Evolutionary conservation across 2,329 filamentous ascomycete species (phyloP).

Genomic region (Spiromastix sp.): DNA sequence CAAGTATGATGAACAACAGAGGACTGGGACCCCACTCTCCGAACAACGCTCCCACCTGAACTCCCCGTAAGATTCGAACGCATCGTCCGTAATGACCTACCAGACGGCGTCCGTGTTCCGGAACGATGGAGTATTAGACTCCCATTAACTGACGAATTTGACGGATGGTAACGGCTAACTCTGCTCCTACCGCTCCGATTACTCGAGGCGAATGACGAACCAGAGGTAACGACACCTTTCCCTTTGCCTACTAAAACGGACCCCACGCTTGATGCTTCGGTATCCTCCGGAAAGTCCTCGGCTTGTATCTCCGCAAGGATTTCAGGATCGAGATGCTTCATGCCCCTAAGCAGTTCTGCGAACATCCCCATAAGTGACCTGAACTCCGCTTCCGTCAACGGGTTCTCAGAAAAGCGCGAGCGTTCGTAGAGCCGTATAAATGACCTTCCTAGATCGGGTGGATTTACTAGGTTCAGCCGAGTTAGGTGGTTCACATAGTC

Average conservation of each 20-base stretch:
- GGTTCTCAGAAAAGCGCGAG: slow-evolving; percentile 66
- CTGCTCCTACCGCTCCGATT: neutral
- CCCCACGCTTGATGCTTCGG: neutral
- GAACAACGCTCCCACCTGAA: slow-evolving; percentile 31
- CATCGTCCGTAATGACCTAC: slow-evolving; percentile 23
- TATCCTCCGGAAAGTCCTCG: neutral
- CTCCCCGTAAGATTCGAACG: slow-evolving; percentile 24
- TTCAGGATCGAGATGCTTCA: slow-evolving; percentile 53
- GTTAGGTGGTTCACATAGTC: slow-evolving; percentile 68
- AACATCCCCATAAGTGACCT: slow-evolving; percentile 73
- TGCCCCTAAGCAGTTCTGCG: slow-evolving; percentile 65
- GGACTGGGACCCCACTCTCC: too few relatives aligned
- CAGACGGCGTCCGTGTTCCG: slow-evolving; percentile 22
- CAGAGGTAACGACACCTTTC: neutral
- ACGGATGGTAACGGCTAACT: slow-evolving; percentile 3
- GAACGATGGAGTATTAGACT: slow-evolving; percentile 10
- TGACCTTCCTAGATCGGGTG: slow-evolving; percentile 37
- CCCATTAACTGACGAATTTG: neutral
- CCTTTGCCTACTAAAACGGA: too few relatives aligned
- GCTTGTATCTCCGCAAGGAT: slow-evolving; percentile 34
- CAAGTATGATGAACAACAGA: too few relatives aligned
- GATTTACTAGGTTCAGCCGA: slow-evolving; percentile 51
- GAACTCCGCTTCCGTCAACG: slow-evolving; percentile 62
- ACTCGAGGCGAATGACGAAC: neutral
- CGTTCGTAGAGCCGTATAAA: slow-evolving; percentile 74